Conservation (phyloP, 2,329 filamentous ascomycete genomes). For the Tolypocladium album region DNA sequence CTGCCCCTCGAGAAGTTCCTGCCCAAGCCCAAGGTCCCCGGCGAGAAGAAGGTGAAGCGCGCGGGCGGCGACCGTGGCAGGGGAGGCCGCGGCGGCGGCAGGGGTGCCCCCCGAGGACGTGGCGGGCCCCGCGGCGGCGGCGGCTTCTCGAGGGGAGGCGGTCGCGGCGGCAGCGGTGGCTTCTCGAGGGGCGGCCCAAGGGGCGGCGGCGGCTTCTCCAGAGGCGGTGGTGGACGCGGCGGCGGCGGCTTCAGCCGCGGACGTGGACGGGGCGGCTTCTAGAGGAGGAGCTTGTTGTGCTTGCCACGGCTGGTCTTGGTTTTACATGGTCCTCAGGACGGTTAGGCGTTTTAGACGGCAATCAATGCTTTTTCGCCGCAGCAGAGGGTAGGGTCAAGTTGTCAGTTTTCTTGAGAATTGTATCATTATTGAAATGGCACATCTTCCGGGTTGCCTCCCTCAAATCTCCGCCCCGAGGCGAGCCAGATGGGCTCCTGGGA, state of each 20-base stretch:
- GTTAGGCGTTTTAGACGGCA: conserved; percentile 4
- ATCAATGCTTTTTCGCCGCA: conserved; percentile 3
- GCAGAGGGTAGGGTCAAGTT: conserved; percentile 7
- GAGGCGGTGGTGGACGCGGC: conserved; percentile 13
- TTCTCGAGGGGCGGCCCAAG: conserved; percentile 7
- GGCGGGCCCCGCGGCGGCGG: conserved; percentile 26
- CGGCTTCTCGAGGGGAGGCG: conserved; percentile 20
- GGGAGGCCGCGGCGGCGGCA: conserved; percentile 16
- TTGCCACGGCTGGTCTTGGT: conserved; percentile 3
- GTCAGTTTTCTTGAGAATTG: background rate
- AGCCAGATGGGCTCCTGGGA: background rate
- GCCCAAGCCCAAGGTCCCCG: conserved; percentile 76
- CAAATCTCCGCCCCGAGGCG: background rate
- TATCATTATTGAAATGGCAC: conserved; percentile 3
- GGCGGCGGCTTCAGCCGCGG: conserved; percentile 17
- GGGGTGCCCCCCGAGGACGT: conserved; percentile 21
- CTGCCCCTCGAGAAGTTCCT: conserved; percentile 93
- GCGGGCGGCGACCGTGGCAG: conserved; percentile 39
- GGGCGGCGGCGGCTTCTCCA: conserved; percentile 22
- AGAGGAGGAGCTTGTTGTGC: background rate
- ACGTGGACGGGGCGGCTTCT: conserved; percentile 1
- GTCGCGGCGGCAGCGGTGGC: conserved; percentile 13
- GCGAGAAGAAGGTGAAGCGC: conserved; percentile 52
- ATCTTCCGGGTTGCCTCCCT: background rate
- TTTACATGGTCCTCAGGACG: conserved; percentile 2